Percentiles rank a stretch among this genome's conserved stretches.
Evolutionary conservation across 2,329 filamentous ascomycete species (phyloP).

Genomic region (Cordyceps fumosorosea): DNA sequence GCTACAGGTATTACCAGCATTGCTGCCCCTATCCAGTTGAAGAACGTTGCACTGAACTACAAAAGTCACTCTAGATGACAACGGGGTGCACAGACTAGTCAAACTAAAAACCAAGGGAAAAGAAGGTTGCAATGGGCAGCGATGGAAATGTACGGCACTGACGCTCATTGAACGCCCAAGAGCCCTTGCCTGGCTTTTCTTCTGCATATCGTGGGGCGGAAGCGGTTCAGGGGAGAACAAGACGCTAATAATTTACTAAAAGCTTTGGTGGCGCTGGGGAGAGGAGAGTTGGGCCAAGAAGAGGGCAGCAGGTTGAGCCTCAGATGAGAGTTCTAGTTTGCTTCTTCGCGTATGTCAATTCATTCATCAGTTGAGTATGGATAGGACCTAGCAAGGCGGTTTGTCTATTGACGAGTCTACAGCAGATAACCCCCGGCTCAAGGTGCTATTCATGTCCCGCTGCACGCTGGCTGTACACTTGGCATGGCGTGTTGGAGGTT

Average conservation of each 20-base stretch:
- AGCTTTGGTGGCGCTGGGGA: neutral
- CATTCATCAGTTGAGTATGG: neutral
- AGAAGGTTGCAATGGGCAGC: neutral
- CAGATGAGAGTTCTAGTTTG: neutral
- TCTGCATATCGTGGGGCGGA: neutral
- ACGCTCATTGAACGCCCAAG: conserved; percentile 7
- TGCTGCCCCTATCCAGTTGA: neutral
- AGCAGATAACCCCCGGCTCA: too few relatives aligned
- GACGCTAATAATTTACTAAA: neutral
- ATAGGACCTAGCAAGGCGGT: too few relatives aligned
- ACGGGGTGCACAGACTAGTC: neutral
- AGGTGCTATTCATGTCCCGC: neutral
- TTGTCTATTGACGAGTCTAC: too few relatives aligned
- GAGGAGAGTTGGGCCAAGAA: neutral
- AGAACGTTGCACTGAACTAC: neutral
- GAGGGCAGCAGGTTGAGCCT: neutral
- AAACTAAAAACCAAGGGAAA: neutral
- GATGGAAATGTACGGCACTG: neutral
- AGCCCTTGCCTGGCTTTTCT: neutral
- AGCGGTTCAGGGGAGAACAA: neutral
- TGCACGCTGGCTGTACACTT: neutral
- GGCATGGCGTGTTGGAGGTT: conserved; percentile 10
- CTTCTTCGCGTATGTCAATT: neutral
- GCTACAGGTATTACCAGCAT: neutral
- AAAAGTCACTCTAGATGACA: neutral